phyloP scores from a whole-genome alignment of 495 filamentous ascomycete genomes.

The Clohesyomyces aquaticus region DNA sequence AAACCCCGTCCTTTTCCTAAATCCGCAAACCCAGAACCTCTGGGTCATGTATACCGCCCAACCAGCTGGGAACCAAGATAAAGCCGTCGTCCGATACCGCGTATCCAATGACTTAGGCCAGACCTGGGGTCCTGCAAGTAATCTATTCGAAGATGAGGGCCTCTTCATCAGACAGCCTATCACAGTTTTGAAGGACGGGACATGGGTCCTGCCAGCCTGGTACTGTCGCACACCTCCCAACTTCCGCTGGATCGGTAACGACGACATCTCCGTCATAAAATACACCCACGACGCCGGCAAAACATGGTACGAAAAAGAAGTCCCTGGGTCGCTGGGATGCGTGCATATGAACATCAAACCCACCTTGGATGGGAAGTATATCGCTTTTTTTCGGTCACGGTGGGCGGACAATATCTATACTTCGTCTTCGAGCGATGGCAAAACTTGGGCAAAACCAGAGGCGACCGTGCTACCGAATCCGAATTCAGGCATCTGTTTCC shows the following conservation, averaged over 20 bases:
- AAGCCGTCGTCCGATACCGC: slow-evolving; percentile 24
- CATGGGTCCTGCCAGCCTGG: slow-evolving; percentile 25
- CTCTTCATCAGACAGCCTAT: slow-evolving; percentile 25
- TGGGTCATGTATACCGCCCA: slow-evolving; percentile 28
- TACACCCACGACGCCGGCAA: slow-evolving; percentile 14
- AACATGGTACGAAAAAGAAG: slow-evolving; percentile 22
- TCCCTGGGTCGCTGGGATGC: slow-evolving; percentile 14
- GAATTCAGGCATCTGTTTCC: slow-evolving; percentile 22
- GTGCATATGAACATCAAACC: slow-evolving; percentile 26
- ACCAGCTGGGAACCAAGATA: slow-evolving; percentile 24
- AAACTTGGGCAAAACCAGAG: slow-evolving; percentile 11
- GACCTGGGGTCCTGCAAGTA: slow-evolving; percentile 8
- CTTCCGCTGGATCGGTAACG: slow-evolving; percentile 24
- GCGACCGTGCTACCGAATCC: slow-evolving; percentile 13
- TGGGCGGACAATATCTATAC: slow-evolving; percentile 23
- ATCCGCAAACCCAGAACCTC: slow-evolving; percentile 5
- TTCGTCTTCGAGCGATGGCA: slow-evolving; percentile 4
- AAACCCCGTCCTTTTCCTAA: slow-evolving; percentile 24
- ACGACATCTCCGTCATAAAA: slow-evolving; percentile 20
- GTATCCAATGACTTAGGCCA: slow-evolving; percentile 12
- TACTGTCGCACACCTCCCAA: slow-evolving; percentile 20
- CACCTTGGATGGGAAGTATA: slow-evolving; percentile 6
- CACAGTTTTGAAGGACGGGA: slow-evolving; percentile 13
- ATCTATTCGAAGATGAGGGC: slow-evolving; percentile 17
- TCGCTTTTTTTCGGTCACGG: slow-evolving; percentile 20